phyloP scores from a whole-genome alignment of 2,329 filamentous ascomycete species.

The Cytospora piceae region DNA sequence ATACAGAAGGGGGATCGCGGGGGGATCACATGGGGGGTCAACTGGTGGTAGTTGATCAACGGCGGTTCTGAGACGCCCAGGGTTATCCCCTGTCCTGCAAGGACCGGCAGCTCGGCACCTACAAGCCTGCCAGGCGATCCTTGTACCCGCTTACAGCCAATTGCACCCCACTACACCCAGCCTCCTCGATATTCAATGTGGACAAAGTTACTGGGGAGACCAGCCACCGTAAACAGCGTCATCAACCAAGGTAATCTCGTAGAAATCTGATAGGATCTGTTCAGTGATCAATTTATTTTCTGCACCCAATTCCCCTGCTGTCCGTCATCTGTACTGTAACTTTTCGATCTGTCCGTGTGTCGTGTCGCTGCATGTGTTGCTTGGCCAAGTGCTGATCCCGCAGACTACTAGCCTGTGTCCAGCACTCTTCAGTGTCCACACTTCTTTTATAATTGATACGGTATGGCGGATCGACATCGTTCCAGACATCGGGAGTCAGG shows the following conservation, averaged over 20 bases:
- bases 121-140: slow-evolving; percentile 1
- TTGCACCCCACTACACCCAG: slow-evolving; percentile 14
- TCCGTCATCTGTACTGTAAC: slow-evolving; percentile 12
- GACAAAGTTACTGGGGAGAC: slow-evolving; percentile 25
- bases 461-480: slow-evolving; percentile 25
- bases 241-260: not conserved
- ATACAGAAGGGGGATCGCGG: not conserved
- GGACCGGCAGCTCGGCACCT: slow-evolving; percentile 19
- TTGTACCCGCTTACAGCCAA: not conserved
- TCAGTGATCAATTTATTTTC: slow-evolving; percentile 16
- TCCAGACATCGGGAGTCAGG: slow-evolving; percentile 32
- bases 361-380: slow-evolving; percentile 21
- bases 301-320: slow-evolving; percentile 5
- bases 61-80: not conserved
- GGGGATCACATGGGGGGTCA: not conserved
- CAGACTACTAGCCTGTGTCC: slow-evolving; percentile 11
- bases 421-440: slow-evolving; percentile 13
- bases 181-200: slow-evolving; percentile 18
- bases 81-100: not conserved
- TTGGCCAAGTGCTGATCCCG: slow-evolving; percentile 18
- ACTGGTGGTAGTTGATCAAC: not conserved
- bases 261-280: not conserved
- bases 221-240: slow-evolving; percentile 30
- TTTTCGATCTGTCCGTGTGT: slow-evolving; percentile 19
- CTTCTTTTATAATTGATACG: slow-evolving; percentile 8